These are phyloP conservation scores for Chlorella sp. DNA, from an alignment of 139 green algal genomes.

Conservation along the genomic window DNA sequence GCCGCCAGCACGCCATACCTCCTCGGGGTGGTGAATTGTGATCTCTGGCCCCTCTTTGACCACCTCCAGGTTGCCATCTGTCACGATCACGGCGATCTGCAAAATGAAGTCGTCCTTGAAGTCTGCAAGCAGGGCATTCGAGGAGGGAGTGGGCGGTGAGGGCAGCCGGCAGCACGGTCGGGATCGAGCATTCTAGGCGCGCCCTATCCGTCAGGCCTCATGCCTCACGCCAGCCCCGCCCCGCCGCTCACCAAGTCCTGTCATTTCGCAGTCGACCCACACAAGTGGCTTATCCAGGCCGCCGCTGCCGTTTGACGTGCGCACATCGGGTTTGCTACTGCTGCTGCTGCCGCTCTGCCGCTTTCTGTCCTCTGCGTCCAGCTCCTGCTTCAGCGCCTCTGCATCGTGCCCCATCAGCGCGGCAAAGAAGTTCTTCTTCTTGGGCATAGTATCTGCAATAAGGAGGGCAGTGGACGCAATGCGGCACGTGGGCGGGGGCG, in stretches of 20 bases:
- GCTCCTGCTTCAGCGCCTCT: constrained; percentile 1
- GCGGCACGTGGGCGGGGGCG: no score
- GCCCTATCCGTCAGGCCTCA: background rate
- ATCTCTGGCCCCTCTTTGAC: constrained; percentile 78
- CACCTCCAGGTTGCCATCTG: constrained; percentile 69
- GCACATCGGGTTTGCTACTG: no score
- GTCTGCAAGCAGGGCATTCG: constrained; percentile 58
- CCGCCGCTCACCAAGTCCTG: background rate
- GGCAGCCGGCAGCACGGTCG: background rate
- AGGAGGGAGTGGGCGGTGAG: background rate
- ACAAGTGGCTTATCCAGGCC: constrained; percentile 67
- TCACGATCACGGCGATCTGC: constrained; percentile 90
- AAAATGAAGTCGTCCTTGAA: constrained; percentile 85
- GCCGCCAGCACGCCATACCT: constrained; percentile 51
- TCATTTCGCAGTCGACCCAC: constrained; percentile 68
- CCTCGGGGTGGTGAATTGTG: constrained; percentile 86
- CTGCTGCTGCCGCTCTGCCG: background rate
- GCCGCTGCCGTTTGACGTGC: no score
- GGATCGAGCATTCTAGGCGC: background rate
- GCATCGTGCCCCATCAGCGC: background rate
- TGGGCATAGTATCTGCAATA: background rate
- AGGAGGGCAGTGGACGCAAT: no score
- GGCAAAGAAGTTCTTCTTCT: constrained; percentile 9
- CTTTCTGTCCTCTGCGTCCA: constrained; percentile 25
- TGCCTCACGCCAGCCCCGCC: background rate